Evolutionary conservation across 2,329 filamentous ascomycete species (phyloP).

Genomic region (Nemania sp.): DNA sequence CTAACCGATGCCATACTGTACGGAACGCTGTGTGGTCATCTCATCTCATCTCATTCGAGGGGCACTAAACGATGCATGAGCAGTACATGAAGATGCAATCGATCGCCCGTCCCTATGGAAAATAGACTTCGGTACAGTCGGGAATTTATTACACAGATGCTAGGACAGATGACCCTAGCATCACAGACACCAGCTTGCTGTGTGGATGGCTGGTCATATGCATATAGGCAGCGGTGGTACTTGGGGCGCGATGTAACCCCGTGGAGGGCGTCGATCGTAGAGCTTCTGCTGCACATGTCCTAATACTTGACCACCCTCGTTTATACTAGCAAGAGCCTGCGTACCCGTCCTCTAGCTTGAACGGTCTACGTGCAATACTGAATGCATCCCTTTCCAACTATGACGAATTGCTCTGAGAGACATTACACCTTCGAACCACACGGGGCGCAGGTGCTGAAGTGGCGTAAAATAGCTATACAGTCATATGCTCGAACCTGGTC

Average conservation of each 20-base stretch:
- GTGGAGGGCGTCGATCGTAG: conserved; percentile 33
- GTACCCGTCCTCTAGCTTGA: too few species aligned
- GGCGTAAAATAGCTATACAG: conserved; percentile 19
- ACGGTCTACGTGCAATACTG: too few species aligned
- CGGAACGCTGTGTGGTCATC: background rate
- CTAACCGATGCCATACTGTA: background rate
- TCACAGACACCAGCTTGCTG: conserved; percentile 17
- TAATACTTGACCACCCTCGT: conserved; percentile 32
- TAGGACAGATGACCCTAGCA: conserved; percentile 31
- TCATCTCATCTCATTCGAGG: too few species aligned
- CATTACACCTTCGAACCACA: conserved; percentile 5
- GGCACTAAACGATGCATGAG: background rate
- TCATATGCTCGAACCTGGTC: conserved; percentile 26
- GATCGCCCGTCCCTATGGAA: conserved; percentile 3
- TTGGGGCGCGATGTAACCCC: conserved; percentile 40
- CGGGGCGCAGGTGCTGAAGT: conserved; percentile 13
- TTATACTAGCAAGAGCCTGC: conserved; percentile 5
- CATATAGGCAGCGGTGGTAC: conserved; percentile 36
- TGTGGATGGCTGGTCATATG: conserved; percentile 38
- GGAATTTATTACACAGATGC: conserved; percentile 22
- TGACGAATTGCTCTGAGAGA: conserved; percentile 22
- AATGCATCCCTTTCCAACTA: conserved; percentile 21
- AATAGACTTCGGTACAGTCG: conserved; percentile 36
- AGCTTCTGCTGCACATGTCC: conserved; percentile 22
- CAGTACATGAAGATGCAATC: conserved; percentile 12